A percentile compares a stretch with the other conserved stretches of the same genome.
phyloP scores from a whole-genome alignment of 768 basidiomycete genomes.

The Mycena alexandri region DNA sequence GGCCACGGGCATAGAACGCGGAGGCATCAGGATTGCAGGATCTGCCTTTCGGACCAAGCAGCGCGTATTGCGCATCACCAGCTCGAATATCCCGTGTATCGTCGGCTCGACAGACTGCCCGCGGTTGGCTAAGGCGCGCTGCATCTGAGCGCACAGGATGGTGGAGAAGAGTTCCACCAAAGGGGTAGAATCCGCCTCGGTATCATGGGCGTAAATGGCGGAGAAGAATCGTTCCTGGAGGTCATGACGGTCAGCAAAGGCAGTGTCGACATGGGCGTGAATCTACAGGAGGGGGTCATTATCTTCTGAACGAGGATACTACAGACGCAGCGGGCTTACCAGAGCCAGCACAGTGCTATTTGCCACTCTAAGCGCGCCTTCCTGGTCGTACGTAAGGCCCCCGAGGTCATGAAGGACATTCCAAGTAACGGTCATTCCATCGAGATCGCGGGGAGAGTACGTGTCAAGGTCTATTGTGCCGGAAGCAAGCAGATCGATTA shows the following conservation, averaged over 20 bases:
- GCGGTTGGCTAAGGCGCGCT: neutral
- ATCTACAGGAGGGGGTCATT: too few species aligned
- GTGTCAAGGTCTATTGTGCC: constrained; percentile 5
- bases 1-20: neutral
- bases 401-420: constrained; percentile 9
- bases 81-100: constrained; percentile 25
- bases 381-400: constrained; percentile 2
- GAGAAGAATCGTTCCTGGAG: neutral
- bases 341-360: too few species aligned
- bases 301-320: too few species aligned
- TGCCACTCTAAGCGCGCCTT: constrained; percentile 6
- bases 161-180: constrained; percentile 2
- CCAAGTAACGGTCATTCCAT: neutral
- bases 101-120: neutral
- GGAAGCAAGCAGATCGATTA: constrained; percentile 18
- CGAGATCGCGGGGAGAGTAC: neutral
- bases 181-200: neutral
- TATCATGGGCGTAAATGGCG: neutral
- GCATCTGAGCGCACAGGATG: constrained; percentile 3
- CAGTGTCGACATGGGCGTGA: constrained; percentile 11
- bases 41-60: neutral
- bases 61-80: constrained; percentile 10
- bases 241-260: constrained; percentile 2
- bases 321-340: too few species aligned
- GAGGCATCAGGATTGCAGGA: neutral